Evolutionary conservation across 2,329 filamentous ascomycete species (phyloP), one percentile per base, ranked within the genome.

Genomic region (Trematosphaeria pertusa): DNA sequence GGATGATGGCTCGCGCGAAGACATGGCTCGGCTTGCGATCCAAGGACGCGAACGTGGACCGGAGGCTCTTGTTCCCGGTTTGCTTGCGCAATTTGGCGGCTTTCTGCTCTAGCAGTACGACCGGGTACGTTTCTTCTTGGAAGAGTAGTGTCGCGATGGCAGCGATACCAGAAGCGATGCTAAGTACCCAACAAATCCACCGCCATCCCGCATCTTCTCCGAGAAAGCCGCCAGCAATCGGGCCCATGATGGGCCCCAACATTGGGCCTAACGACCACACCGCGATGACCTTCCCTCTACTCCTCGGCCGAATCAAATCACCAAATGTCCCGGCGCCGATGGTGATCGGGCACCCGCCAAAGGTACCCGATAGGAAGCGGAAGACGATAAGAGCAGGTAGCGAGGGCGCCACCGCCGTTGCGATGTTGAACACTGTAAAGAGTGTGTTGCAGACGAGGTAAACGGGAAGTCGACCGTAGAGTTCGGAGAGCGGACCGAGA

Each of bases 381-480:
- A 82, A 86, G 10, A 78, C 75, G 20, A 48, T 38, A 15, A 61
- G 36, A 15, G 30, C 30, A 8, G 21, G 43, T 21, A 40, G 85
- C 77, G 24, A 86, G 71, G 11, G 77, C 62, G 17, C 63, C 62
- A 14, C 86, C 66, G 9, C 62, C 67, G 3, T 80, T 80, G 1
- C 82, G 46, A 88, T 77, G 43, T 81, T 82, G 74, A 81, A 86
- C 5, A 78, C 58, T 44, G 81, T 77, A 65, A 87, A 87, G 48
- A 82, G 75, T 11, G 77, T 61, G 49, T 83, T 88, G 43, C 81
- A 79, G 2, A 61, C 61, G 9, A 78, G 74, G 50, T 86, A 67
- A 2, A 81, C 54, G 51, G 79, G 79, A 71, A 73, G 49, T 40
- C 61, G 58, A 11, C 60, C 62, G 37, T 59, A 67, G 4, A 64